phyloP scores from a whole-genome alignment of 2,329 filamentous ascomycete species.

The Aspergillus costaricaensis region DNA sequence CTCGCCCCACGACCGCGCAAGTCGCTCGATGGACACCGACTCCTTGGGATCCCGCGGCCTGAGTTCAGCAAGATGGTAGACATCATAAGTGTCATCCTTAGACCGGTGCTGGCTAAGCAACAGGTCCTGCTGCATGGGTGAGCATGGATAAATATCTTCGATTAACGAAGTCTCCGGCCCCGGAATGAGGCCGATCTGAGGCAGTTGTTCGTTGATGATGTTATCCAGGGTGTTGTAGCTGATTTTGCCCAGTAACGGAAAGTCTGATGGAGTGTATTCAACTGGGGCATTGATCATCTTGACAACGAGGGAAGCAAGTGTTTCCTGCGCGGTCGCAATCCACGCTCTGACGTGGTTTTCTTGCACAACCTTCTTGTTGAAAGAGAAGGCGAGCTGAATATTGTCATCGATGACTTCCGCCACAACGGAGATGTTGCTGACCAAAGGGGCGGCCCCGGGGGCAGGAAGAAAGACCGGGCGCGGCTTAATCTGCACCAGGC shows the following conservation, averaged over 20 bases:
- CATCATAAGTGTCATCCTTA: not conserved
- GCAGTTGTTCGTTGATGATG: not conserved
- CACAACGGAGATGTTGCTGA: not conserved
- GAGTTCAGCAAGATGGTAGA: not conserved
- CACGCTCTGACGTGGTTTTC: not conserved
- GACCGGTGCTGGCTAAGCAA: conserved; percentile 16
- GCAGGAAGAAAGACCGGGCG: not conserved
- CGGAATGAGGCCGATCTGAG: conserved; percentile 1
- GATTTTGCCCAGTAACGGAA: not conserved
- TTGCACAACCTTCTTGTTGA: not conserved
- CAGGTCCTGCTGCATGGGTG: conserved; percentile 20
- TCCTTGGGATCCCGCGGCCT: not conserved
- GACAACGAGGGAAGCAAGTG: not conserved
- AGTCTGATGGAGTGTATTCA: conserved; percentile 1
- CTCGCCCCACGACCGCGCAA: conserved; percentile 15
- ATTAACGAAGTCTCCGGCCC: not conserved
- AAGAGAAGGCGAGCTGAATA: not conserved
- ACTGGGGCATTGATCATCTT: not conserved
- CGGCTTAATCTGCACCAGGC: not conserved
- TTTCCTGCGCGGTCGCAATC: not conserved
- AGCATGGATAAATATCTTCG: conserved; percentile 18
- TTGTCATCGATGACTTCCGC: not conserved
- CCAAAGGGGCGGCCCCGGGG: not conserved
- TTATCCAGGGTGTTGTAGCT: not conserved
- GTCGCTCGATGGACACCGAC: not conserved